Evolutionary conservation across 768 basidiomycete genomes (phyloP), one percentile per base, ranked within the genome.

Genomic region (Boletus sensibilis): DNA sequence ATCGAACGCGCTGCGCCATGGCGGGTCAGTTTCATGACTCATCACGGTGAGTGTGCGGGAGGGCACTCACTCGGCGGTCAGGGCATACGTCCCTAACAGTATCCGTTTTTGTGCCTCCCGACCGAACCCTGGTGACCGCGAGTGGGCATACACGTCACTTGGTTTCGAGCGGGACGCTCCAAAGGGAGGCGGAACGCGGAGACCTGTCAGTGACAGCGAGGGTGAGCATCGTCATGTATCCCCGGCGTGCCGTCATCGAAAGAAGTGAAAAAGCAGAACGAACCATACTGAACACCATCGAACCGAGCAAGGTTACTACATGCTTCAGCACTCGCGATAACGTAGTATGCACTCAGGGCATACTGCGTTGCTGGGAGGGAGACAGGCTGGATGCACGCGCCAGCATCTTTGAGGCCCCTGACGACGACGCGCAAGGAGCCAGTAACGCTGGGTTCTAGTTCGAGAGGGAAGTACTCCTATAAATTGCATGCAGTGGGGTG

Each of bases 301-400:
- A 88, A 98, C 39, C 94, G 78, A 5, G 91, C 92, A 54, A 98
- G 75, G 66, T 95, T 97, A 55, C 92, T 94, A 58, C 90, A 89
- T 0, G 95, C 95, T 68, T 98, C 96, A 0, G 96, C 94, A 57
- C 87, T 90, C 1, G 96, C 90, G 16, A 98, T 80, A n/a, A 97
- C 91, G 66, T 98, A 98, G 76, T 98, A 98, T 13, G 94, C 90
- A 53, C 93, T 92, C 5, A 98, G 78, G 0, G 92, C 91, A 65
- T 88, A 89, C 2, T 68, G 71, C 0, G 84, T 83, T 3, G 76
- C 72, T 0, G 92, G 90, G 12, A 98, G 75, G 10, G 88, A 87
- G 0, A 98, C 85, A 0, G 92, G 81, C 1, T 84, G 71, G 31
- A 97, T 63, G 1, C 75, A 75, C 0, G 92, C 93, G 1, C 94